Conservation (phyloP, 208 protist species). For the Leishmania mexicana region DNA sequence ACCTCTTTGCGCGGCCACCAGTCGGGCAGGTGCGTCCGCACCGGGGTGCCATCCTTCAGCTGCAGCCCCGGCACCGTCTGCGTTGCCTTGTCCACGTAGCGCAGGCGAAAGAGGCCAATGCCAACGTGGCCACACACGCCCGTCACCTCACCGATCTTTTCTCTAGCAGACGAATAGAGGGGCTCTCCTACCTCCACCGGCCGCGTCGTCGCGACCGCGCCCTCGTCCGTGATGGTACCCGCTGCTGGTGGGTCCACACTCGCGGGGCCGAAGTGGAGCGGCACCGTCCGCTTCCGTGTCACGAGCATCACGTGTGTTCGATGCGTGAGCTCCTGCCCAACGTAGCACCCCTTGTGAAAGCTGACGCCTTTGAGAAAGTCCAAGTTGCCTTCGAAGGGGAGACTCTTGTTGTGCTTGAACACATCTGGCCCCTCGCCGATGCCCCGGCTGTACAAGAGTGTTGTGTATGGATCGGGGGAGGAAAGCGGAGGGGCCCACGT, state of each 20-base stretch:
- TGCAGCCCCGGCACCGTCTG: constrained; percentile 42
- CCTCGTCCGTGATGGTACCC: not conserved
- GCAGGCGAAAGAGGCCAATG: constrained; percentile 72
- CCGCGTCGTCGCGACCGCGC: not conserved
- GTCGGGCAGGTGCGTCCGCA: constrained; percentile 44
- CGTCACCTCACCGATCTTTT: constrained; percentile 69
- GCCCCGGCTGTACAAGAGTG: constrained; percentile 62
- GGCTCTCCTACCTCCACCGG: constrained; percentile 37
- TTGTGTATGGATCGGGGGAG: constrained; percentile 36
- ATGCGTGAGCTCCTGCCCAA: constrained; percentile 96
- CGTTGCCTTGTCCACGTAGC: constrained; percentile 66
- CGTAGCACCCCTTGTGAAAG: constrained; percentile 97
- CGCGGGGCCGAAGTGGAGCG: constrained; percentile 51
- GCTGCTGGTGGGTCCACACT: no score
- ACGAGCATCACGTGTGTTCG: constrained; percentile 95
- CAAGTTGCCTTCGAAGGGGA: constrained; percentile 93
- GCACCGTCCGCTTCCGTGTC: constrained; percentile 91
- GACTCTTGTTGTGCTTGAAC: constrained; percentile 63
- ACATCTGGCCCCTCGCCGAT: constrained; percentile 85
- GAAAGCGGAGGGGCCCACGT: constrained; percentile 19
- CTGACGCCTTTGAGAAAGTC: constrained; percentile 91
- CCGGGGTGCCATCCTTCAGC: constrained; percentile 42
- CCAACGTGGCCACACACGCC: constrained; percentile 49
- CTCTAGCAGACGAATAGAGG: constrained; percentile 41
- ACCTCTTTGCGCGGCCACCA: constrained; percentile 84